These are phyloP conservation scores for Avena atlantica DNA, from an alignment of 176 grass and related monocot species.

Conservation along the genomic window DNA sequence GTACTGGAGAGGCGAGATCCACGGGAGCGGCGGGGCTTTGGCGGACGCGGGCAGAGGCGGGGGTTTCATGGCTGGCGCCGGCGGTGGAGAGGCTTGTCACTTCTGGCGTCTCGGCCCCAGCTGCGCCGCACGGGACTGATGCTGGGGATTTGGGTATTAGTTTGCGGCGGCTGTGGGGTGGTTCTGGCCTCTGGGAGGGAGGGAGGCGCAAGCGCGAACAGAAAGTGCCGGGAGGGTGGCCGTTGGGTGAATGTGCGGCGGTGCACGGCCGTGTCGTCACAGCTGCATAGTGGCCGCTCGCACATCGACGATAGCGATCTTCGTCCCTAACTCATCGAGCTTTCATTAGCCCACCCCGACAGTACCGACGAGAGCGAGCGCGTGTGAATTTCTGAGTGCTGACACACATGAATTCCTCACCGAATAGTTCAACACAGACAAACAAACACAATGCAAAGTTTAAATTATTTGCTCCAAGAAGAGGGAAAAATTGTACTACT, in stretches of 20 bases:
- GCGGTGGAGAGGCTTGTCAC: neutral
- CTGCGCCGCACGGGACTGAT: neutral
- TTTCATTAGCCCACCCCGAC: too few species aligned
- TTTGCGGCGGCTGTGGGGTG: neutral
- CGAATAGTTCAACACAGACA: neutral
- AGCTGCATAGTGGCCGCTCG: neutral
- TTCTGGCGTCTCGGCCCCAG: neutral
- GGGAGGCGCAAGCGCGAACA: neutral
- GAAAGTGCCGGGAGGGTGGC: neutral
- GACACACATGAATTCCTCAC: neutral
- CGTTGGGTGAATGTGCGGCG: neutral
- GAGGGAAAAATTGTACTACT: neutral
- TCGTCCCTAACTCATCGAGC: neutral
- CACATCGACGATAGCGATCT: neutral
- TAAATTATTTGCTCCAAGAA: neutral
- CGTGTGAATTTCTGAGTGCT: too few species aligned
- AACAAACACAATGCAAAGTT: neutral
- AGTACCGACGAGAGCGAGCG: too few species aligned
- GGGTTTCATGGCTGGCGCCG: constrained; percentile 18
- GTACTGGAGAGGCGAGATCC: constrained; percentile 85
- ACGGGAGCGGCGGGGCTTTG: constrained; percentile 38
- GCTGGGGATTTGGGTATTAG: neutral
- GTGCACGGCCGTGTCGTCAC: neutral
- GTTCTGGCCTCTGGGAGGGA: too few species aligned
- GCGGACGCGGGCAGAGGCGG: neutral